phyloP scores from a whole-genome alignment of 1,284 basidiomycete species.

The Leccinum holopus region DNA sequence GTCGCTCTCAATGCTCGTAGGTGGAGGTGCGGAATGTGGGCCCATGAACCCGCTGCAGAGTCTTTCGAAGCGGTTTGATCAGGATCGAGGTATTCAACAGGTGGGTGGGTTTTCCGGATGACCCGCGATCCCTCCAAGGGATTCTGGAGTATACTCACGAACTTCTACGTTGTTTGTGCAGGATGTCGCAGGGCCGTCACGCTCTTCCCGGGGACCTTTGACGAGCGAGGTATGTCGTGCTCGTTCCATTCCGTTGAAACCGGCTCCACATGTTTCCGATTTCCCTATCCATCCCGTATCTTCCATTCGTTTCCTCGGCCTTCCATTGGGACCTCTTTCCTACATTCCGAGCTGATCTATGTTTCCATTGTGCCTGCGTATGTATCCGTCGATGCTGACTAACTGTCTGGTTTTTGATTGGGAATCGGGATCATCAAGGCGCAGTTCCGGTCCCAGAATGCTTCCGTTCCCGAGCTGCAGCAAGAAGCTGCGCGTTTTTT shows the following conservation, averaged over 20 bases:
- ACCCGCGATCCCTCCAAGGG: neutral
- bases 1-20: slow-evolving; percentile 74
- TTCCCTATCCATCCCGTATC: neutral
- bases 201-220: slow-evolving; percentile 13
- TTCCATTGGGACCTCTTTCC: neutral
- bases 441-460: slow-evolving; percentile 59
- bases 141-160: slow-evolving; percentile 17
- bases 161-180: neutral
- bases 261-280: slow-evolving; percentile 13
- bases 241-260: slow-evolving; percentile 8
- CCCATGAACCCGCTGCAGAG: slow-evolving; percentile 79
- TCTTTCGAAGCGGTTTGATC: slow-evolving; percentile 73
- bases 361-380: neutral
- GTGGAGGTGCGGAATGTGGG: slow-evolving; percentile 74
- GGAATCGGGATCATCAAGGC: slow-evolving; percentile 3
- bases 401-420: neutral
- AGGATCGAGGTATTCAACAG: slow-evolving; percentile 76
- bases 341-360: neutral
- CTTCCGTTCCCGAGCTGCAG: slow-evolving; percentile 44
- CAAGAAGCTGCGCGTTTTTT: slow-evolving; percentile 75
- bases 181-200: slow-evolving; percentile 25
- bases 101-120: slow-evolving; percentile 38
- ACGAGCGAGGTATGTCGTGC: slow-evolving; percentile 18
- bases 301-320: neutral
- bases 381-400: slow-evolving; percentile 1